phyloP scores from a whole-genome alignment of 2,329 filamentous ascomycete genomes.

The Xylaria sp. region DNA sequence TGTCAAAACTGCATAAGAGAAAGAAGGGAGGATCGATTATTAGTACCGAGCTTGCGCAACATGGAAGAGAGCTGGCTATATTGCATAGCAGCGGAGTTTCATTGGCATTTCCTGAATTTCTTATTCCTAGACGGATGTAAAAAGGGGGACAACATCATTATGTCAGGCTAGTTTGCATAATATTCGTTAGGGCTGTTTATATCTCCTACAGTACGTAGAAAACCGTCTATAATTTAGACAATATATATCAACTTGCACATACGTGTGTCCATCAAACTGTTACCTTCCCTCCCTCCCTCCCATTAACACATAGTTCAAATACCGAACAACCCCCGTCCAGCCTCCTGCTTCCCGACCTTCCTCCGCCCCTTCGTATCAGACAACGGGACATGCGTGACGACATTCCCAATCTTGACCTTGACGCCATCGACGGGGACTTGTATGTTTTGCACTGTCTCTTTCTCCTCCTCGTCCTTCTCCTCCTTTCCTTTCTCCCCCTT shows the following conservation, averaged over 20 bases:
- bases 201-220: too few relatives aligned
- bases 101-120: conserved; percentile 1
- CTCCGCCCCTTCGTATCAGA: conserved; percentile 15
- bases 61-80: background rate
- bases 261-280: too few relatives aligned
- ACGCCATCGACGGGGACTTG: conserved; percentile 53
- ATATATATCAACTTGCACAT: too few relatives aligned
- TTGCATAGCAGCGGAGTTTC: conserved; percentile 13
- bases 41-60: conserved; percentile 3
- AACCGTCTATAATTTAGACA: too few relatives aligned
- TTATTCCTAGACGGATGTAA: background rate
- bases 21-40: background rate
- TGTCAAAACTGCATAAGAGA: conserved; percentile 1
- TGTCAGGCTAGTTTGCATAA: background rate
- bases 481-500: too few relatives aligned
- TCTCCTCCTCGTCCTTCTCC: too few relatives aligned
- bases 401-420: conserved; percentile 72
- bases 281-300: too few relatives aligned
- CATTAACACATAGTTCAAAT: background rate
- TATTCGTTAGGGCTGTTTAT: background rate
- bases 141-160: background rate
- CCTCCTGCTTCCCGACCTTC: background rate
- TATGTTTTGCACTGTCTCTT: conserved; percentile 25
- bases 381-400: conserved; percentile 49
- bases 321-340: conserved; percentile 16